Evolutionary conservation across 768 basidiomycete genomes (phyloP), one percentile per base, ranked within the genome.

Genomic region (Lyophyllum decastes): DNA sequence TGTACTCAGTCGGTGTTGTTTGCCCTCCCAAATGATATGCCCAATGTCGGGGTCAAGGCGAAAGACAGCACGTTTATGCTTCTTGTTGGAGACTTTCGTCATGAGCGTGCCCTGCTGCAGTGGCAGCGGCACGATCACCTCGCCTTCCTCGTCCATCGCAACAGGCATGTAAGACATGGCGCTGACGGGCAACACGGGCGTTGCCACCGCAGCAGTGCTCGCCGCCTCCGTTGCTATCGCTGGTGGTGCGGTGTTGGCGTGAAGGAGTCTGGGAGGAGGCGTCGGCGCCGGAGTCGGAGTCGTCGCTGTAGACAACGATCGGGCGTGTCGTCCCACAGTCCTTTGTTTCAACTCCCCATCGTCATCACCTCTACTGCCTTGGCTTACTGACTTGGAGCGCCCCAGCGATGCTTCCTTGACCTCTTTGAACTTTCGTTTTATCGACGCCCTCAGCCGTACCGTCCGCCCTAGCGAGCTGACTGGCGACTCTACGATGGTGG

Each of bases 61-160:
- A 69, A 95, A 89, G 4, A 87, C 64, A 33, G 86, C 79, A 46
- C 78, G 83, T 69, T 91, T 91, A 68, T 88, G 82, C 63, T 87
- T 89, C 73, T 87, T 90, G 25, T 82, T 80, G 1, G 92, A 88
- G 16, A 95, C 87, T 66, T 96, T 97, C 61, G 86, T 85, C 87
- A 96, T 89, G 0, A 82, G 80, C 0, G 82, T 84, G 44, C 92
- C 92, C 7, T 78, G 71, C 66, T 84, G 82, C 22, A 92, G 73
- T 12, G 81, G 63, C 46, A 71, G 70, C 0, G 90, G 88, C 2
- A 92, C 83, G 0, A 78, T 73, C 14, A 82, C 49, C 44, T 70
- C 68, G 17, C 49, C 61, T 38, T 60, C 44, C 12, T 60, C 33
- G 49, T 61, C 57, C 44, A 63, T 55, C 27, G 40, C n/a, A 41